Percentiles rank a stretch among this genome's conserved stretches.
Evolutionary conservation across 75 land plant genomes (phyloP).

Genomic region (Cunninghamia lanceolata): DNA sequence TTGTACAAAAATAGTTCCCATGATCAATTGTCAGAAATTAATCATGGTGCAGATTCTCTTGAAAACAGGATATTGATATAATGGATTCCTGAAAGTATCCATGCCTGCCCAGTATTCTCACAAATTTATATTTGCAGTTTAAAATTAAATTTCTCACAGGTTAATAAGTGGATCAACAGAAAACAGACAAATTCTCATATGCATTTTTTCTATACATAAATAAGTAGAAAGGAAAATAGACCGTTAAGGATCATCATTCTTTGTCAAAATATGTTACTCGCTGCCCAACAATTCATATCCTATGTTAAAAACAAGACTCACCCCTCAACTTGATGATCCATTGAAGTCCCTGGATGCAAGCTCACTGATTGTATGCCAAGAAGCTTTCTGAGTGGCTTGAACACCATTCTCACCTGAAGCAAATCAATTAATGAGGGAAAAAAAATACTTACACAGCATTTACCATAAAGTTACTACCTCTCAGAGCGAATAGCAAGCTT

Average conservation of each 20-base stretch:
- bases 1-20: neutral
- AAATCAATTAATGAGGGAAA: conserved; percentile 10
- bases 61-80: neutral
- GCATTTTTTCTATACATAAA: neutral
- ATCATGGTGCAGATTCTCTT: neutral
- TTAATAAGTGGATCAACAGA: neutral
- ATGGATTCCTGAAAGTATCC: neutral
- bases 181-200: neutral
- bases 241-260: neutral
- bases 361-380: conserved; percentile 76
- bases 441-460: neutral
- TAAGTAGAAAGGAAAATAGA: neutral
- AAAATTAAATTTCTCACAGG: neutral
- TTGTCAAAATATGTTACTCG: neutral
- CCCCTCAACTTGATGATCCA: conserved; percentile 86
- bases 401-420: conserved; percentile 68
- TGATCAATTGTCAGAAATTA: neutral
- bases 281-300: neutral
- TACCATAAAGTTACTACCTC: neutral
- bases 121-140: neutral
- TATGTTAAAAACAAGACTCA: conserved; percentile 18
- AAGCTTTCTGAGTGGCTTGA: conserved; percentile 64
- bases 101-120: neutral
- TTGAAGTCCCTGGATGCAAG: conserved; percentile 64
- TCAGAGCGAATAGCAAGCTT: neutral